Conservation (phyloP, 176 grass and related monocot species). For the Raddia distichophylla region DNA sequence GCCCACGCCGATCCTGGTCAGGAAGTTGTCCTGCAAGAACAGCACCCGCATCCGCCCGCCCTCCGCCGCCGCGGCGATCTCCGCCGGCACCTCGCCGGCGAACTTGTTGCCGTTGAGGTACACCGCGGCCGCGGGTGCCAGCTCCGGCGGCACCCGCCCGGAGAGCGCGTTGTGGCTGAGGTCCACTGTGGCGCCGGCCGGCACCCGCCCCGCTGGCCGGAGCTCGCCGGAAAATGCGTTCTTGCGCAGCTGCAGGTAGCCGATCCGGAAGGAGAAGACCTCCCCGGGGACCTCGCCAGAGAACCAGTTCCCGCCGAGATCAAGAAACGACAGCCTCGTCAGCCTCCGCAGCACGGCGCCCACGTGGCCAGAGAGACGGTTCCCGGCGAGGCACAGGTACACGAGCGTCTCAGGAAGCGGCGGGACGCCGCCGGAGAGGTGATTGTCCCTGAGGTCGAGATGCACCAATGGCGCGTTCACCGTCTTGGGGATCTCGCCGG, state of each 20-base stretch:
- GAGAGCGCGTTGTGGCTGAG: conserved; percentile 77
- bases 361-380: conserved; percentile 65
- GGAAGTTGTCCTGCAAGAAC: conserved; percentile 85
- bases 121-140: conserved; percentile 48
- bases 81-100: conserved; percentile 50
- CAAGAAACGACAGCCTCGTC: conserved; percentile 55
- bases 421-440: conserved; percentile 49
- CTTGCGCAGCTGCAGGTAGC: conserved; percentile 66
- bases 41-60: conserved; percentile 68
- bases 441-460: conserved; percentile 68
- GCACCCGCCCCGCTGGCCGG: conserved; percentile 38
- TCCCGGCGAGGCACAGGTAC: conserved; percentile 69
- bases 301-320: conserved; percentile 74
- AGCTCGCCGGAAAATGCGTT: conserved; percentile 77
- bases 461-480: conserved; percentile 54
- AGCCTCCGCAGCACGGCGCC: conserved; percentile 48
- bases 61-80: conserved; percentile 55
- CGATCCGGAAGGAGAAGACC: conserved; percentile 59
- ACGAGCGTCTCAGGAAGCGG: conserved; percentile 57
- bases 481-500: conserved; percentile 37
- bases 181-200: conserved; percentile 64
- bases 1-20: conserved; percentile 49
- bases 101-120: conserved; percentile 80
- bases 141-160: conserved; percentile 61
- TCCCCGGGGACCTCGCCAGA: conserved; percentile 61